Conservation (phyloP, 139 green algal genomes). For the Edaphochlamys debaryana region DNA sequence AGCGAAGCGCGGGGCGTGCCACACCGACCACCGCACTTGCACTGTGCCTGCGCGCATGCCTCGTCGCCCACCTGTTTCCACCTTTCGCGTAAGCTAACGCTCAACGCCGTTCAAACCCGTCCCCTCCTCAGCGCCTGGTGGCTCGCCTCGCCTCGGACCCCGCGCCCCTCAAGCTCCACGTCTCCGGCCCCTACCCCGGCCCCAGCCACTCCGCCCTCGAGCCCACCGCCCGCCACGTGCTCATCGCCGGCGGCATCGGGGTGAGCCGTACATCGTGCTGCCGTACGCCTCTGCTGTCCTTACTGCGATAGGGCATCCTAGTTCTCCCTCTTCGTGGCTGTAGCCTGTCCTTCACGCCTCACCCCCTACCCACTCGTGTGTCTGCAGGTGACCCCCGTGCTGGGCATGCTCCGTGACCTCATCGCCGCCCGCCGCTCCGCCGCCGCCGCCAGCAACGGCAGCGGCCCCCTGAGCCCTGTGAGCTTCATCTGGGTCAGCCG, state of each 20-base stretch:
- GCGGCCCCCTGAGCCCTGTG: not conserved
- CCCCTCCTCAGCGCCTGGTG: not conserved
- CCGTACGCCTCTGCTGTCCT: no score
- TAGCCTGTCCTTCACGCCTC: not conserved
- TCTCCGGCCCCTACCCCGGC: constrained; percentile 22
- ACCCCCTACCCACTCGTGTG: not conserved
- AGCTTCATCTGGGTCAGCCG: constrained; percentile 15
- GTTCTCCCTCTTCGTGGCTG: not conserved
- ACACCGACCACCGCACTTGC: no score
- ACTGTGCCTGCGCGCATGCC: no score
- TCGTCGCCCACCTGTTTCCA: no score
- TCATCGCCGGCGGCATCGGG: constrained; percentile 22
- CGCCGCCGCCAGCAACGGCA: not conserved
- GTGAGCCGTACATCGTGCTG: not conserved
- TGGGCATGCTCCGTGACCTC: constrained; percentile 30
- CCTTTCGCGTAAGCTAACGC: not conserved
- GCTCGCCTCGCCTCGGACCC: not conserved
- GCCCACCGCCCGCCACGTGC: not conserved
- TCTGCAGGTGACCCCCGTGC: constrained; percentile 6
- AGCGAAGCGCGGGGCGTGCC: no score
- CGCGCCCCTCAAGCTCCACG: constrained; percentile 4
- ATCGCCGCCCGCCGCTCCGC: not conserved
- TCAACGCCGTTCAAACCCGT: not conserved
- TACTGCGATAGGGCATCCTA: not conserved
- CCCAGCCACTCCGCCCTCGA: constrained; percentile 5